Percentiles rank a stretch among this genome's conserved stretches.
These are phyloP conservation scores for Suillus bovinus DNA, from an alignment of 768 basidiomycete species.

Conservation along the genomic window DNA sequence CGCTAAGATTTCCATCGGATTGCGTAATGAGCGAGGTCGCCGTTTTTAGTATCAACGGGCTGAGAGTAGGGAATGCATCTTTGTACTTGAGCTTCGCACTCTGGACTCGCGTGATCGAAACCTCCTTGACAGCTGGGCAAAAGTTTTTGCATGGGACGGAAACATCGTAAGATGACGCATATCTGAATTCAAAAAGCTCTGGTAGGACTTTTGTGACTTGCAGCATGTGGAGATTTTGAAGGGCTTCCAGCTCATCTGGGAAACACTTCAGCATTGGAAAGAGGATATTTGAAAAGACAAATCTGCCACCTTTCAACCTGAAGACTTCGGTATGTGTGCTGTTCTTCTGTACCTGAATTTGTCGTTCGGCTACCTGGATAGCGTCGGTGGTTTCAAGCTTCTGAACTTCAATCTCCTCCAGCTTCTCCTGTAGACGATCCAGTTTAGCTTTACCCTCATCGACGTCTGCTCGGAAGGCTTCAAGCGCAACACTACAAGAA, in stretches of 20 bases:
- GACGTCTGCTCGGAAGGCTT: slow-evolving; percentile 66
- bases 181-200: slow-evolving; percentile 64
- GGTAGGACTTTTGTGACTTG: slow-evolving; percentile 54
- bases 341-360: slow-evolving; percentile 68
- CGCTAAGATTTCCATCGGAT: slow-evolving; percentile 35
- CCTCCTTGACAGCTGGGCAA: slow-evolving; percentile 48
- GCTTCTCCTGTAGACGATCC: slow-evolving; percentile 61
- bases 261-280: slow-evolving; percentile 9
- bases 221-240: slow-evolving; percentile 74
- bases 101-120: slow-evolving; percentile 49
- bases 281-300: not conserved
- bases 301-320: slow-evolving; percentile 56
- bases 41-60: slow-evolving; percentile 49
- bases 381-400: slow-evolving; percentile 53
- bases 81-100: slow-evolving; percentile 44
- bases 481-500: slow-evolving; percentile 59
- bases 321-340: slow-evolving; percentile 76
- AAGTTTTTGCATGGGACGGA: slow-evolving; percentile 67
- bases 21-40: slow-evolving; percentile 47
- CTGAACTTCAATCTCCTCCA: slow-evolving; percentile 57
- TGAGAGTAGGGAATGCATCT: slow-evolving; percentile 65
- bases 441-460: slow-evolving; percentile 68
- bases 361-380: slow-evolving; percentile 59
- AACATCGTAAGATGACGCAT: slow-evolving; percentile 62
- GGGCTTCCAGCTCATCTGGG: slow-evolving; percentile 68